Percentiles rank a stretch among this genome's conserved stretches.
These are phyloP conservation scores for Cicer judaicum DNA, from an alignment of 306 rosid genomes.

Conservation along the genomic window DNA sequence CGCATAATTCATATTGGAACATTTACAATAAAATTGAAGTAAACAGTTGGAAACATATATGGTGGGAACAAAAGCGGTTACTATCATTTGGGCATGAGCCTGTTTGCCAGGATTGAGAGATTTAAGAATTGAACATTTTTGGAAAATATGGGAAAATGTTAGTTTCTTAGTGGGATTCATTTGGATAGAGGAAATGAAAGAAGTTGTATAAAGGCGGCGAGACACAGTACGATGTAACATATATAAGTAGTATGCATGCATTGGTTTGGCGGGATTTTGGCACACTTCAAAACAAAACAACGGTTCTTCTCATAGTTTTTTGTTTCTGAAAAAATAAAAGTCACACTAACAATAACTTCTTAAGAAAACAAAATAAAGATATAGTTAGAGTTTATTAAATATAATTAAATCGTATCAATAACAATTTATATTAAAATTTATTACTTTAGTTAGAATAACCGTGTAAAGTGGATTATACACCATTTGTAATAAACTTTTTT, in stretches of 20 bases:
- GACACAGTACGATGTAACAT: constrained; percentile 41
- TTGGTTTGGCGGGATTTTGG: constrained; percentile 46
- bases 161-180: constrained; percentile 51
- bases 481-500: too few relatives aligned
- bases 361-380: too few relatives aligned
- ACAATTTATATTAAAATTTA: too few relatives aligned
- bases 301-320: background rate
- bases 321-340: too few relatives aligned
- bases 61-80: constrained; percentile 73
- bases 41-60: constrained; percentile 74
- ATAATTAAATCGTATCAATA: too few relatives aligned
- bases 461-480: too few relatives aligned
- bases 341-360: too few relatives aligned
- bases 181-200: constrained; percentile 42
- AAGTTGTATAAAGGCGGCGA: constrained; percentile 47
- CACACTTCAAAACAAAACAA: background rate
- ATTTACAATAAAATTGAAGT: constrained; percentile 65
- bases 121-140: constrained; percentile 63
- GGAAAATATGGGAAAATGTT: constrained; percentile 79
- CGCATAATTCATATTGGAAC: constrained; percentile 57
- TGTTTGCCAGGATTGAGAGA: constrained; percentile 67
- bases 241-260: background rate
- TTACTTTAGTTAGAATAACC: too few relatives aligned
- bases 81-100: constrained; percentile 75
- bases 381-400: too few relatives aligned